Evolutionary conservation across 1,284 basidiomycete species (phyloP).

Genomic region (Pseudozyma sp.): DNA sequence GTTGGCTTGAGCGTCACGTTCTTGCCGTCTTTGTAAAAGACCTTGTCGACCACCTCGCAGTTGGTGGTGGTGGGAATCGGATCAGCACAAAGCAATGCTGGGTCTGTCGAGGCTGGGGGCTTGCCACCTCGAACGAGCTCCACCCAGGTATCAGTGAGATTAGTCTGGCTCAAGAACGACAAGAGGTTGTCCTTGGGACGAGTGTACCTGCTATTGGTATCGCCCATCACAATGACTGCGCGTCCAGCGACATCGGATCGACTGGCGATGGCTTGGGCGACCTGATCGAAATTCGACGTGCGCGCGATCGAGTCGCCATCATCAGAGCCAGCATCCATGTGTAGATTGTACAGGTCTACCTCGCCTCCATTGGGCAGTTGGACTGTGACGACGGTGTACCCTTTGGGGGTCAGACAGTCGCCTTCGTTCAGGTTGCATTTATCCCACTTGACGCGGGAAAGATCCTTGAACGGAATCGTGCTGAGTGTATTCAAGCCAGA

Average conservation of each 20-base stretch:
- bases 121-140: conserved; percentile 11
- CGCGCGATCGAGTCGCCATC: conserved; percentile 21
- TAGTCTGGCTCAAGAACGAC: conserved; percentile 14
- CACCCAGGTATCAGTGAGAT: conserved; percentile 25
- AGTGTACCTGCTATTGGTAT: conserved; percentile 29
- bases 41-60: conserved; percentile 30
- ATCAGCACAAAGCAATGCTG: conserved; percentile 15
- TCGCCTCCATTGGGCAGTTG: conserved; percentile 13
- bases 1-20: conserved; percentile 10
- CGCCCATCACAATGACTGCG: conserved; percentile 33
- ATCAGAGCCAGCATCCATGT: conserved; percentile 24
- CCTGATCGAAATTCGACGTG: conserved; percentile 21
- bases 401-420: conserved; percentile 30
- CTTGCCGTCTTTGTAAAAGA: conserved; percentile 21
- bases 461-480: conserved; percentile 16
- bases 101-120: conserved; percentile 18
- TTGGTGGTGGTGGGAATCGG: conserved; percentile 17
- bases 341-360: conserved; percentile 26
- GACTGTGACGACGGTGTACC: conserved; percentile 25
- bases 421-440: conserved; percentile 25
- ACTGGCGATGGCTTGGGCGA: conserved; percentile 18
- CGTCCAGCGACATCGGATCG: conserved; percentile 14
- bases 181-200: conserved; percentile 16
- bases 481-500: conserved; percentile 30
- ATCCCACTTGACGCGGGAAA: conserved; percentile 20